These are phyloP conservation scores for Ramaria sp. DNA, from an alignment of 768 basidiomycete species.

Conservation along the genomic window DNA sequence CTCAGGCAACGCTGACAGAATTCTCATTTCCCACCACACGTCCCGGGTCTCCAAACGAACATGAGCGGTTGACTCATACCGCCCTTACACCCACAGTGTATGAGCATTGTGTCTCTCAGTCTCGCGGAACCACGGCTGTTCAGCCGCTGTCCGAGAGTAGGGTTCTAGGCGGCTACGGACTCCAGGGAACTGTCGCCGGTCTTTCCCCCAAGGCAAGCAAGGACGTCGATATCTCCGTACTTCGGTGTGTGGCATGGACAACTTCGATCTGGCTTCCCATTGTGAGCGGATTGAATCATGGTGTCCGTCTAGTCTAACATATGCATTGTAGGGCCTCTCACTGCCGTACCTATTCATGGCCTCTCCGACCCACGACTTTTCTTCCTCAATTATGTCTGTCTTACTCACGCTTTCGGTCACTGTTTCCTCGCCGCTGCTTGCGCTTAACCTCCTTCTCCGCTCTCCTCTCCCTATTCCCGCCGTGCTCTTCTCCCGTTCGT, in stretches of 20 bases:
- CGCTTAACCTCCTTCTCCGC: constrained; percentile 47
- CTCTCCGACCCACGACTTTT: constrained; percentile 27
- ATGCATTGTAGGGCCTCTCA: constrained; percentile 38
- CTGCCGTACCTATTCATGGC: constrained; percentile 48
- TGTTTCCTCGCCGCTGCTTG: constrained; percentile 55
- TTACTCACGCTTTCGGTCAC: constrained; percentile 56
- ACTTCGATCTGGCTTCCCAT: constrained; percentile 58
- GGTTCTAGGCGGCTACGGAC: constrained; percentile 59
- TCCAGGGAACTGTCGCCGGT: constrained; percentile 35
- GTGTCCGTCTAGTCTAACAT: not conserved
- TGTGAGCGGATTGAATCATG: constrained; percentile 28
- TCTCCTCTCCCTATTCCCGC: constrained; percentile 58
- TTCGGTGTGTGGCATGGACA: constrained; percentile 52
- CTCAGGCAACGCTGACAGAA: constrained; percentile 46
- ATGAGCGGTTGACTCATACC: constrained; percentile 20
- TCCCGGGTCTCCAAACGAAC: constrained; percentile 18
- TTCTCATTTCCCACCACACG: constrained; percentile 58
- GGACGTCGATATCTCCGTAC: constrained; percentile 45
- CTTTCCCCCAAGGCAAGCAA: constrained; percentile 32
- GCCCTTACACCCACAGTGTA: constrained; percentile 32
- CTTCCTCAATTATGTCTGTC: constrained; percentile 32
- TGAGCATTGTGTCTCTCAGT: constrained; percentile 30
- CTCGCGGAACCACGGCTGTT: constrained; percentile 41
- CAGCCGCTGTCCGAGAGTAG: constrained; percentile 39
- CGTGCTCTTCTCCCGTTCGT: constrained; percentile 35